A percentile compares a stretch with the other conserved stretches of the same genome.
Conservation (phyloP, 1,139 yeast genomes). For the Pichia kudriavzevii region DNA sequence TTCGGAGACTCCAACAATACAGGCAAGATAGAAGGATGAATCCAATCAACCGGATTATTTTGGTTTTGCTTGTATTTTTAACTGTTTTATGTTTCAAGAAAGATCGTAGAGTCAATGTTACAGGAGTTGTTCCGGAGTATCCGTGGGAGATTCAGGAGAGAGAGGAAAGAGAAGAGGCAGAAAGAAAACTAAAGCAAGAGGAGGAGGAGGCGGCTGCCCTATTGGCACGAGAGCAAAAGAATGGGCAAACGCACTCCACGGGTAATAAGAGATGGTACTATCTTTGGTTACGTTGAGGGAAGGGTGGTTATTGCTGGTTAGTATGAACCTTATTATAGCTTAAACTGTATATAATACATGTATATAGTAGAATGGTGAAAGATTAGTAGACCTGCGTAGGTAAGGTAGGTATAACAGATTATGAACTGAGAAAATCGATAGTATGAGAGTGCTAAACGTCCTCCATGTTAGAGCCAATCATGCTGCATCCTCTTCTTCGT, state of each 20-base stretch:
- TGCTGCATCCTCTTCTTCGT: constrained; percentile 21
- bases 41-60: constrained; percentile 44
- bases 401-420: background rate
- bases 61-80: constrained; percentile 37
- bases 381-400: background rate
- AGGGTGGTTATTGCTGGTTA: background rate
- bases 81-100: constrained; percentile 41
- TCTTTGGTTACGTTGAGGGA: constrained; percentile 28
- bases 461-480: too few relatives aligned
- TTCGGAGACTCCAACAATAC: constrained; percentile 42
- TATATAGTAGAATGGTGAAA: constrained; percentile 1
- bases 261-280: constrained; percentile 34
- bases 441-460: too few relatives aligned
- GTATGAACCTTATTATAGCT: too few relatives aligned
- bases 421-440: background rate
- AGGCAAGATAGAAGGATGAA: constrained; percentile 42
- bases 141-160: constrained; percentile 29
- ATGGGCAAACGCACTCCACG: background rate
- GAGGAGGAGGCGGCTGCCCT: background rate
- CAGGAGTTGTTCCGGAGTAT: constrained; percentile 38
- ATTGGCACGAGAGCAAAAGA: too few relatives aligned
- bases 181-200: constrained; percentile 3
- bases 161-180: constrained; percentile 27
- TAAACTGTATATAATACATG: too few relatives aligned
- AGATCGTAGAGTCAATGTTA: constrained; percentile 44